Percentiles rank a stretch among this genome's conserved stretches.
These are phyloP conservation scores for Penicillium cataractarum DNA, from an alignment of 495 filamentous ascomycete species.

Conservation along the genomic window DNA sequence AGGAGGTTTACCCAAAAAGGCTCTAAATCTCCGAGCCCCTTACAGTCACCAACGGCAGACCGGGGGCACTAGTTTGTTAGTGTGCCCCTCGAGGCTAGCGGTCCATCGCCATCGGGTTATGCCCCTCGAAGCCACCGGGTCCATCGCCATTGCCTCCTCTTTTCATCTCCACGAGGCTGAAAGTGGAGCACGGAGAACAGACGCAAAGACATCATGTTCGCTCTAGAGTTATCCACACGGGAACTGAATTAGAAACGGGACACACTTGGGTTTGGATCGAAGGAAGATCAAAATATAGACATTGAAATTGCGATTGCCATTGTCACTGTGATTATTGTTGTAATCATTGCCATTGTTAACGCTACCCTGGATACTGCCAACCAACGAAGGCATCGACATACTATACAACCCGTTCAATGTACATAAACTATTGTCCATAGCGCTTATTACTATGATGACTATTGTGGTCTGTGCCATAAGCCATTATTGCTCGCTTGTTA, in stretches of 20 bases:
- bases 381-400: neutral
- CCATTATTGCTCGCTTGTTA: neutral
- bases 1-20: neutral
- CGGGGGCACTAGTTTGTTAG: neutral
- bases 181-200: slow-evolving; percentile 7
- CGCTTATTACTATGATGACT: neutral
- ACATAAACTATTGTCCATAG: neutral
- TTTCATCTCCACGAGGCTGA: slow-evolving; percentile 15
- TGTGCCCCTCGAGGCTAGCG: neutral
- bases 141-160: neutral
- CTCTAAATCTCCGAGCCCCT: slow-evolving; percentile 3
- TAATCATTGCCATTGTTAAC: neutral
- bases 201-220: slow-evolving; percentile 8
- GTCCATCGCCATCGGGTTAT: too few relatives aligned
- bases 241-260: neutral
- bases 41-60: neutral
- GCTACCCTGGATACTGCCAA: neutral
- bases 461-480: neutral
- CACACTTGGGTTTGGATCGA: neutral
- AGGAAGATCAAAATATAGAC: neutral
- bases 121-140: too few relatives aligned
- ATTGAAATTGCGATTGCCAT: neutral
- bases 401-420: neutral
- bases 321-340: neutral
- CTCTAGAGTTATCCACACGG: neutral